Percentiles rank a stretch among this genome's conserved stretches.
These are phyloP conservation scores for Calonectria henricotiae DNA, from an alignment of 2,329 filamentous ascomycete genomes.

Conservation along the genomic window DNA sequence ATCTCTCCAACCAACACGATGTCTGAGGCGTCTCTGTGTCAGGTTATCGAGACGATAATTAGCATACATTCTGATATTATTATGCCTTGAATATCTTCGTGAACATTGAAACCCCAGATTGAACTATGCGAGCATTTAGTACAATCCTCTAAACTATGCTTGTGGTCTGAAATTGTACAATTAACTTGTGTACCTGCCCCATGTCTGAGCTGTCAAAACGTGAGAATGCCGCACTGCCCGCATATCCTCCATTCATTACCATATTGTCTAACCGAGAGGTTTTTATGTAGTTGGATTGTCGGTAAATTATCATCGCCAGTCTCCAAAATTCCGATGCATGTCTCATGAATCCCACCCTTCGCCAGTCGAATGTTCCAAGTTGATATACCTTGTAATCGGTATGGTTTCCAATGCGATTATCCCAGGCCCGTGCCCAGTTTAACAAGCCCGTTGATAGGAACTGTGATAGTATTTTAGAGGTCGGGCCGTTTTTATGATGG, in stretches of 20 bases:
- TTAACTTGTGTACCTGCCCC: constrained; percentile 27
- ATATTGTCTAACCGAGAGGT: not conserved
- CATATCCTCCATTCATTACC: not conserved
- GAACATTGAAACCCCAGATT: no score
- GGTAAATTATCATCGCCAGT: constrained; percentile 21
- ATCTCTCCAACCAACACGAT: no score
- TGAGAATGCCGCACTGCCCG: not conserved
- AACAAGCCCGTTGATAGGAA: constrained; percentile 19
- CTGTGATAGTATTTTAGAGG: not conserved
- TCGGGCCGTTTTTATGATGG: constrained; percentile 31
- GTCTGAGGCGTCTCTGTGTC: no score
- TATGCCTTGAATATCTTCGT: no score
- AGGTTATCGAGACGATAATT: no score
- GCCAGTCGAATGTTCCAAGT: not conserved
- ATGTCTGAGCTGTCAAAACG: constrained; percentile 26
- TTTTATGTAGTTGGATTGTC: not conserved
- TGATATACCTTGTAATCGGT: not conserved
- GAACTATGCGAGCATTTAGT: not conserved
- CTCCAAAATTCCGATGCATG: constrained; percentile 27
- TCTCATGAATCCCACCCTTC: constrained; percentile 18
- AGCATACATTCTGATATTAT: no score
- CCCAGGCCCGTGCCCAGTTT: constrained; percentile 38
- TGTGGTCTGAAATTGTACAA: constrained; percentile 25
- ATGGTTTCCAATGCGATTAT: not conserved
- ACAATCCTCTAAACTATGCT: not conserved